Percentiles rank a stretch among this genome's conserved stretches.
Conservation (phyloP, 139 green algal species). For the Ostreobium quekettii region DNA sequence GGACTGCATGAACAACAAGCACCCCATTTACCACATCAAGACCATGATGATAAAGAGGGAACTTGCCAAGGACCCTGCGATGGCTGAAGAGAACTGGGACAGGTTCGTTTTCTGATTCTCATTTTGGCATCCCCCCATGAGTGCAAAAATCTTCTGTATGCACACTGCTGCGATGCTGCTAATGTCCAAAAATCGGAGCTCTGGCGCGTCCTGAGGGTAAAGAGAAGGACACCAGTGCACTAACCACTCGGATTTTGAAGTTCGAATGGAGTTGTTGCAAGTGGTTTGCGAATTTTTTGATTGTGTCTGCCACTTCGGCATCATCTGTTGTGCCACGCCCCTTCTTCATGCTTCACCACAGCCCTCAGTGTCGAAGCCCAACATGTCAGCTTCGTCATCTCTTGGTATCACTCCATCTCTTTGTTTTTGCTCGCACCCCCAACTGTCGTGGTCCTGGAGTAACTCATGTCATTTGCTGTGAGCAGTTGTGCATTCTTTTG, state of each 20-base stretch:
- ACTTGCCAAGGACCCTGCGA: constrained; percentile 86
- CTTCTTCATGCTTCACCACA: too few relatives aligned
- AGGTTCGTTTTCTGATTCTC: constrained; percentile 24
- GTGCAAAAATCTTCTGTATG: too few relatives aligned
- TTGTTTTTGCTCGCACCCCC: not conserved
- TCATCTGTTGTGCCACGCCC: too few relatives aligned
- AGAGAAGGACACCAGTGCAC: too few relatives aligned
- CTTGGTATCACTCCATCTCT: not conserved
- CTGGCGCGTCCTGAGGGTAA: too few relatives aligned
- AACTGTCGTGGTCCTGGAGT: not conserved
- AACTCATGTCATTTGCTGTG: too few relatives aligned
- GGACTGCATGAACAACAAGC: constrained; percentile 96
- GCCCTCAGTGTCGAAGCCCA: too few relatives aligned
- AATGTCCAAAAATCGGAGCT: too few relatives aligned
- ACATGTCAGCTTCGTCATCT: too few relatives aligned
- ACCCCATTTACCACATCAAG: constrained; percentile 99
- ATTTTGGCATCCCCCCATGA: not conserved
- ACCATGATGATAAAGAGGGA: constrained; percentile 98
- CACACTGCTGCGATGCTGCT: too few relatives aligned
- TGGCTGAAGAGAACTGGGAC: constrained; percentile 90
- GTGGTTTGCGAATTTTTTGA: not conserved
- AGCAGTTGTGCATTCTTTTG: not conserved
- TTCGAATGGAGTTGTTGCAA: not conserved
- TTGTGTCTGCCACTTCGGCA: too few relatives aligned
- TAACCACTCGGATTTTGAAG: not conserved